These are phyloP conservation scores for Elongisporangium prolatum DNA, from an alignment of 352 stramenopile genomes.

Conservation along the genomic window DNA sequence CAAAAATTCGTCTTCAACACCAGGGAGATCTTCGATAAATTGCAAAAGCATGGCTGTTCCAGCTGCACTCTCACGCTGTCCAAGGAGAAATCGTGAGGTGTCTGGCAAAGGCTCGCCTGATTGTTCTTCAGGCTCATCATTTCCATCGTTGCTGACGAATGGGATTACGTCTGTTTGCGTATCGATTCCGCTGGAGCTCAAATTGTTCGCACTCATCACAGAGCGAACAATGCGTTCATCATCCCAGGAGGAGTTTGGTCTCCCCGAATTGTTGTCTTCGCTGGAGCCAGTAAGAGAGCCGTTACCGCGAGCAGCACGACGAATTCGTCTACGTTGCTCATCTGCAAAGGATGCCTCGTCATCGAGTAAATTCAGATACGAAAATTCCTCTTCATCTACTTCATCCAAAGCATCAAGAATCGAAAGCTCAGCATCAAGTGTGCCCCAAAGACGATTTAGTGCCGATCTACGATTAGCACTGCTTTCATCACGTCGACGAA, in stretches of 20 bases:
- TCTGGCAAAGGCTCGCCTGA: slow-evolving; percentile 13
- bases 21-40: slow-evolving; percentile 56
- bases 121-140: not conserved
- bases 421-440: slow-evolving; percentile 65
- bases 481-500: slow-evolving; percentile 28
- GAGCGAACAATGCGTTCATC: not conserved
- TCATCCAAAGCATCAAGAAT: slow-evolving; percentile 74
- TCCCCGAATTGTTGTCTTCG: not conserved
- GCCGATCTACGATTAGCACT: slow-evolving; percentile 24
- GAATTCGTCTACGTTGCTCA: slow-evolving; percentile 43
- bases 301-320: slow-evolving; percentile 19
- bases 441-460: slow-evolving; percentile 55
- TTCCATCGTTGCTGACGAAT: not conserved
- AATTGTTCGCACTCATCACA: not conserved
- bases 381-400: slow-evolving; percentile 83
- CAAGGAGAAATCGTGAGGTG: not conserved
- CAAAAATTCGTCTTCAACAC: slow-evolving; percentile 45
- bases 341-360: slow-evolving; percentile 56
- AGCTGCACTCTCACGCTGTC: not conserved
- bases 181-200: not conserved
- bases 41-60: slow-evolving; percentile 21
- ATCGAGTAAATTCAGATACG: slow-evolving; percentile 69
- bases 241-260: not conserved
- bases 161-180: not conserved
- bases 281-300: not conserved